A percentile compares a stretch with the other conserved stretches of the same genome.
phyloP scores from a whole-genome alignment of 495 filamentous ascomycete genomes.

The Penicillium robsamsonii region DNA sequence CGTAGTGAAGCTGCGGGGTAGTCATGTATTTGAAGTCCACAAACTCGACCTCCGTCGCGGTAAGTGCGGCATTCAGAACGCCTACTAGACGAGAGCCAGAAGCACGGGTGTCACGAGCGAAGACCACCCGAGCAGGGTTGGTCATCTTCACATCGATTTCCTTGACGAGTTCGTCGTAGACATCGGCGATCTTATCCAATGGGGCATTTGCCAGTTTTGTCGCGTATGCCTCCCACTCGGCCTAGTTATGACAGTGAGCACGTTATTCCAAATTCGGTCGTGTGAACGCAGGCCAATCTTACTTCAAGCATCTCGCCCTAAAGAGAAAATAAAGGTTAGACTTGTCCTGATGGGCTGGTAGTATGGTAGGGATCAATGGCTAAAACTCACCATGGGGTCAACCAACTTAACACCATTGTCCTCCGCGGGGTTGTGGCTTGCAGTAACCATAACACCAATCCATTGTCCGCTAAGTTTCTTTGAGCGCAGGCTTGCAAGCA shows the following conservation, averaged over 20 bases:
- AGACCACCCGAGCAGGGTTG: constrained; percentile 74
- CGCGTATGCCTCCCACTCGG: constrained; percentile 84
- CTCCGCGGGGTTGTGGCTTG: constrained; percentile 92
- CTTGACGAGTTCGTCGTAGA: constrained; percentile 69
- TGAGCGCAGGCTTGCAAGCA: constrained; percentile 86
- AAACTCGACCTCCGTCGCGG: constrained; percentile 67
- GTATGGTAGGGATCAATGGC: background rate
- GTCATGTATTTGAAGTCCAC: constrained; percentile 85
- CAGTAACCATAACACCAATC: constrained; percentile 98
- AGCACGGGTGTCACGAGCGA: constrained; percentile 88
- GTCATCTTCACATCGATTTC: constrained; percentile 72
- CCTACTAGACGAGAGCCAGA: constrained; percentile 80
- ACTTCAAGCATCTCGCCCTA: constrained; percentile 95
- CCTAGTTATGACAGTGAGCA: constrained; percentile 35
- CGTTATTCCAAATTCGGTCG: background rate
- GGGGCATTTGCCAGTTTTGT: constrained; percentile 83
- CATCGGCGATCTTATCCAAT: constrained; percentile 67
- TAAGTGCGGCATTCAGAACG: constrained; percentile 73
- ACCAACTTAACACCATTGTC: constrained; percentile 99
- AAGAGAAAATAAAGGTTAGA: constrained; percentile 8
- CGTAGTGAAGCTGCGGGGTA: constrained; percentile 94
- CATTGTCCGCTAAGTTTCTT: constrained; percentile 83
- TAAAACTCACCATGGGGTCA: constrained; percentile 74
- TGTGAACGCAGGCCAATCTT: constrained; percentile 17
- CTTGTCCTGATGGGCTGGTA: background rate